Evolutionary conservation across 2,329 filamentous ascomycete genomes (phyloP).

Genomic region (Sarocladium oryzae): DNA sequence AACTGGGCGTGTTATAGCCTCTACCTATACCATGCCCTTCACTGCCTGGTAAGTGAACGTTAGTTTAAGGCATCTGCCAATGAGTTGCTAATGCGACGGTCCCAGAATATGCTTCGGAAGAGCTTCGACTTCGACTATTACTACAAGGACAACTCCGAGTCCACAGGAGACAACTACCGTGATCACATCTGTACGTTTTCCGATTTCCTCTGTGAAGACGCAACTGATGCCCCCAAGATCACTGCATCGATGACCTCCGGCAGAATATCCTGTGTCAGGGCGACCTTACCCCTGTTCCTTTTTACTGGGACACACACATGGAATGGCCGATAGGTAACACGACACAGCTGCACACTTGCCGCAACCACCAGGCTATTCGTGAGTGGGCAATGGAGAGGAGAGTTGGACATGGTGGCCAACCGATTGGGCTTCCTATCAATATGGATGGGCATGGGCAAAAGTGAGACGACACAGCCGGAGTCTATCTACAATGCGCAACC

Average conservation of each 20-base stretch:
- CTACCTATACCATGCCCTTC: conserved; percentile 1
- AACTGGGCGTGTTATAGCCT: background rate
- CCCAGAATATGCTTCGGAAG: conserved; percentile 1
- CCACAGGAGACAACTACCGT: background rate
- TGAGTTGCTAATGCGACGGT: background rate
- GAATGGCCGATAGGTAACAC: background rate
- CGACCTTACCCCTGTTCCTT: background rate
- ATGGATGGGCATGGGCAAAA: background rate
- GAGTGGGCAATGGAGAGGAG: background rate
- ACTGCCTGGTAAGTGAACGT: background rate
- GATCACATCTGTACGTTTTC: background rate
- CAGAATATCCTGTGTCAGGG: conserved; percentile 4
- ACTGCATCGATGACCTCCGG: conserved; percentile 1
- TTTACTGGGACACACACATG: background rate
- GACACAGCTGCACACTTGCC: background rate
- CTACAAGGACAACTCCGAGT: background rate
- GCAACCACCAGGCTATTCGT: background rate
- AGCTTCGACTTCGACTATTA: conserved; percentile 2
- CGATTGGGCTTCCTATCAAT: background rate
- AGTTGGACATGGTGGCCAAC: background rate
- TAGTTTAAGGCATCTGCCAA: background rate
- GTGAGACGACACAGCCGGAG: background rate
- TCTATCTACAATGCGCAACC: no score
- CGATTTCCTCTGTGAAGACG: background rate
- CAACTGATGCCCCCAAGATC: background rate